A percentile compares a stretch with the other conserved stretches of the same genome.
These are phyloP conservation scores for Truncatella angustata DNA, from an alignment of 2,329 filamentous ascomycete genomes.

Conservation along the genomic window DNA sequence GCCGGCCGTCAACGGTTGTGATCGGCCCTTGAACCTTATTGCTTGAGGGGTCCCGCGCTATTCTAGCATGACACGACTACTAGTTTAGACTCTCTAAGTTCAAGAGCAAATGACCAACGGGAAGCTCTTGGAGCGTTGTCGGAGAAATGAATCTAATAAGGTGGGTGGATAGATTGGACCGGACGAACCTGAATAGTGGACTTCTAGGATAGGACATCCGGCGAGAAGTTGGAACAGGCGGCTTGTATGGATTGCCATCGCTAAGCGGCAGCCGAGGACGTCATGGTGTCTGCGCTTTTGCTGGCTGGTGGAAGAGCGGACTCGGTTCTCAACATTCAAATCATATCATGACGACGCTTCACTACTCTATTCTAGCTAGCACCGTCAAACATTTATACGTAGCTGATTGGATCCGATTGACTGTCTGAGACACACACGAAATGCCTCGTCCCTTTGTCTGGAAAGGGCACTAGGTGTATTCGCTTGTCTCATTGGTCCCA, in stretches of 20 bases:
- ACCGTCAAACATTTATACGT: too few relatives aligned
- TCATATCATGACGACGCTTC: background rate
- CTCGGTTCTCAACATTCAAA: background rate
- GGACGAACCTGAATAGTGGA: background rate
- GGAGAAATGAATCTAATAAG: background rate
- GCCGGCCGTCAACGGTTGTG: background rate
- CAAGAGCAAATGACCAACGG: background rate
- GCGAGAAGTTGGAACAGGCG: background rate
- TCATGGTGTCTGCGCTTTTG: background rate
- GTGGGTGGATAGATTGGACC: background rate
- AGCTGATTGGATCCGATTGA: too few relatives aligned
- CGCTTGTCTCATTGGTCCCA: conserved; percentile 23
- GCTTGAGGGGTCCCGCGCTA: background rate
- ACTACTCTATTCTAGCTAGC: conserved; percentile 3
- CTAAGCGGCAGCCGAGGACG: background rate
- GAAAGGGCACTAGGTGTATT: conserved; percentile 19
- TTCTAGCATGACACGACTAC: background rate
- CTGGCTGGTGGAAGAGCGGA: background rate
- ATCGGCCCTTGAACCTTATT: conserved; percentile 5
- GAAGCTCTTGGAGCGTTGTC: background rate
- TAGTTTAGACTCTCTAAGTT: conserved; percentile 3
- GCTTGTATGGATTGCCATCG: background rate
- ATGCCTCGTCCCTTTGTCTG: conserved; percentile 19
- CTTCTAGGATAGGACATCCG: background rate
- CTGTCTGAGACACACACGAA: conserved; percentile 1